Conservation (phyloP, 805 yeast genomes). For the Diddensiella caesifluorescens region DNA sequence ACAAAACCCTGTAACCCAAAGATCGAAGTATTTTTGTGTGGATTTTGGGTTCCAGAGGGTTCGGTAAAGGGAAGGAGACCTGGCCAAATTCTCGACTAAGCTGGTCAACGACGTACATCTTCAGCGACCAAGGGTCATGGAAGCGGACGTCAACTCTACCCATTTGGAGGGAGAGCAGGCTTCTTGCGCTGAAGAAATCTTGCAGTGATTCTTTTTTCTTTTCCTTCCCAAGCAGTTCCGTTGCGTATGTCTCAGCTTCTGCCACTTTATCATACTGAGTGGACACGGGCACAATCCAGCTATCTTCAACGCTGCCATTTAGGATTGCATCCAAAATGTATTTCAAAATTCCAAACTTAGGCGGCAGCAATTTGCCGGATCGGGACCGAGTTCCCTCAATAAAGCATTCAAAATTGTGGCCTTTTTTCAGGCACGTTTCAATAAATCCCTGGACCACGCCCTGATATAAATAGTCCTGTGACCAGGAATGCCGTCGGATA, state of each 20-base stretch:
- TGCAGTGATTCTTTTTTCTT: conserved; percentile 48
- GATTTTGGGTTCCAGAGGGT: conserved; percentile 10
- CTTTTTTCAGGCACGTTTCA: conserved; percentile 44
- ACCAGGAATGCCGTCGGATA: conserved; percentile 45
- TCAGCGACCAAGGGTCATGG: conserved; percentile 39
- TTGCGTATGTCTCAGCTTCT: conserved; percentile 49
- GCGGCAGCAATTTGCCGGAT: conserved; percentile 57
- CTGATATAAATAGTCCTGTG: conserved; percentile 39
- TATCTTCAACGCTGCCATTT: conserved; percentile 38
- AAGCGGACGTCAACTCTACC: conserved; percentile 40
- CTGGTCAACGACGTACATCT: conserved; percentile 30
- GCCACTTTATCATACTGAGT: conserved; percentile 57
- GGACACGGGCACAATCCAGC: conserved; percentile 49
- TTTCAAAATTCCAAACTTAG: conserved; percentile 58
- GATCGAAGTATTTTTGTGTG: conserved; percentile 37
- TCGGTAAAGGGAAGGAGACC: conserved; percentile 8
- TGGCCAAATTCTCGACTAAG: conserved; percentile 17
- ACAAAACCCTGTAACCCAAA: conserved; percentile 49
- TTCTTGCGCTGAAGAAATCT: conserved; percentile 33
- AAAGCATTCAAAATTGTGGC: conserved; percentile 52
- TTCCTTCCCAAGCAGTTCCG: conserved; percentile 53
- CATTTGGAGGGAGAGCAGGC: conserved; percentile 31
- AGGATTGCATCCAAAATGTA: conserved; percentile 44
- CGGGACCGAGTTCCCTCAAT: conserved; percentile 64
- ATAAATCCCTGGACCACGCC: conserved; percentile 39